Base-by-base conservation (phyloP, 169 alveolate genomes). In the Babesia caballi region DNA sequence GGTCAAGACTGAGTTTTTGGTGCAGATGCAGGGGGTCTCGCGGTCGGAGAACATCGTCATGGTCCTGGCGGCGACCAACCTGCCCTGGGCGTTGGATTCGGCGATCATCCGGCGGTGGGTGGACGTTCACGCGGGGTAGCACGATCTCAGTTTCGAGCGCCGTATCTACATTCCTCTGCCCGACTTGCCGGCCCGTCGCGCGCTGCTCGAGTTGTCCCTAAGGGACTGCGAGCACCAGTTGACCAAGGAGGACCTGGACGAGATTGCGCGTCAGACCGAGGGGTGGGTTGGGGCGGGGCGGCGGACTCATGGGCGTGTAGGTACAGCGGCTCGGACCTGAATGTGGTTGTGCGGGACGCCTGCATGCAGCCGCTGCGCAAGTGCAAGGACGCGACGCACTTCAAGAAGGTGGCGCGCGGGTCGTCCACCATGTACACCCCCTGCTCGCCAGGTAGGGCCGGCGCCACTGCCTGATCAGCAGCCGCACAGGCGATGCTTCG, bases 101-200 rank as follows among this genome's bases (percentile, higher is more conserved):
- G 99, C 99, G 33, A 94, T 98, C 66, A 91, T 99, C 70, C 89
- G 99, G 74, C 93, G 99, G 92, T 72, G 25, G 12, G 50, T 19
- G 11, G 4, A 5, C 3, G 5, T 9, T 17, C 7, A 30, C 51
- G 33, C 33, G 17, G 11, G 15, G 11, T 25, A 14, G 17, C 58
- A 44, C n/a, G 5, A 11, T 12, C 38, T n/a, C 53, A 74, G 85
- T 4, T 96, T 96, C 66, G 99, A 97, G 83, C 92, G 96, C 70
- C 93, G 99, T 77, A 96, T 98, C 32, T 96, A 97, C 81, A 98
- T 98, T 50, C 98, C 99, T 6, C 98, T 98, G 53, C 99, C 99
- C 23, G 98, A 98, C 72, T 78, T 80, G 30, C 84, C 81, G 17
- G 98, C 98, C 27, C 90, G 99, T 63, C 72, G 84, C 74, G 82